These are phyloP conservation scores for Xylariomycetidae sp. DNA, from an alignment of 2,329 filamentous ascomycete genomes.

Conservation along the genomic window DNA sequence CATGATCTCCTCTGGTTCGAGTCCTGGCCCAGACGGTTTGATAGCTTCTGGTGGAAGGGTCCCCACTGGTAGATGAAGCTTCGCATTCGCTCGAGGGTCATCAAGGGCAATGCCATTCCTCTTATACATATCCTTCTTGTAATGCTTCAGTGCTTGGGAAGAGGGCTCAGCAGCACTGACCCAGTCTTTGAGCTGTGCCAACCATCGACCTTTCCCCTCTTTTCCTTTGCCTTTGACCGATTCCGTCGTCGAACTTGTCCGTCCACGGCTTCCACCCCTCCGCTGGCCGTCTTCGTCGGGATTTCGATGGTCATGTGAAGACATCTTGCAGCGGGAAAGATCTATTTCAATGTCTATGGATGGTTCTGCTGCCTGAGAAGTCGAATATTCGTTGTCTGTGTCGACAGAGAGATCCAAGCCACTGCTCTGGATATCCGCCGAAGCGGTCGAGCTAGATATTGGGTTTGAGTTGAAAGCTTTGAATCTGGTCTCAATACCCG, in stretches of 20 bases:
- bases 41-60: constrained; percentile 41
- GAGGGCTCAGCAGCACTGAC: constrained; percentile 46
- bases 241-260: constrained; percentile 8
- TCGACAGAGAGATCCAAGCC: constrained; percentile 5
- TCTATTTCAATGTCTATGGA: constrained; percentile 11
- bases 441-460: constrained; percentile 3
- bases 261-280: constrained; percentile 4
- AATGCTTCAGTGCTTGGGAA: constrained; percentile 41
- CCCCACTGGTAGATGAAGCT: constrained; percentile 41
- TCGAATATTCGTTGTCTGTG: background rate
- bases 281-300: constrained; percentile 2
- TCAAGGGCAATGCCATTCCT: constrained; percentile 39
- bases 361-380: constrained; percentile 8
- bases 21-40: constrained; percentile 37
- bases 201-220: constrained; percentile 31
- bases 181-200: constrained; percentile 44
- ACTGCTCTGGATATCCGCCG: constrained; percentile 1
- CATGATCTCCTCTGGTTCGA: constrained; percentile 41
- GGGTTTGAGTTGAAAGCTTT: constrained; percentile 5
- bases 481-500: constrained; percentile 17
- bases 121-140: constrained; percentile 38
- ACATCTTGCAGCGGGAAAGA: constrained; percentile 1
- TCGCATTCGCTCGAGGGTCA: constrained; percentile 39
- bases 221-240: constrained; percentile 21
- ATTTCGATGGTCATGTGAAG: constrained; percentile 3